Evolutionary conservation across 2,329 filamentous ascomycete species (phyloP).

Genomic region (Corinectria fuckeliana): DNA sequence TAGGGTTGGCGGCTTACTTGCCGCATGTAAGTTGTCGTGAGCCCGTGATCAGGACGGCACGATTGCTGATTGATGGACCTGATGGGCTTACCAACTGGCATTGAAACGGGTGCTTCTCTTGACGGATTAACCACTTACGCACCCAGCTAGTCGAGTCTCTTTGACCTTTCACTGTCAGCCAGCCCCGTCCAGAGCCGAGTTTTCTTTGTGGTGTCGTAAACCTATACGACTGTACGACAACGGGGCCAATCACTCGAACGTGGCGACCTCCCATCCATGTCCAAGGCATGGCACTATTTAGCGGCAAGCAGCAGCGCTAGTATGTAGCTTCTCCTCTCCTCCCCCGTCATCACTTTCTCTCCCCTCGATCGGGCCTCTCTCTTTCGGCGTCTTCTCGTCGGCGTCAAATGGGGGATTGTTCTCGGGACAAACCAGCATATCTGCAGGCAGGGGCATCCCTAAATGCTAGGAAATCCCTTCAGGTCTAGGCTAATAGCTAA

Average conservation of each 20-base stretch:
- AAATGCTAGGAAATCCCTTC: too few species aligned
- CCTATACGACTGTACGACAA: too few species aligned
- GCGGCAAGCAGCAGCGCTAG: conserved; percentile 25
- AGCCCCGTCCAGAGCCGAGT: background rate
- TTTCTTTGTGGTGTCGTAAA: background rate
- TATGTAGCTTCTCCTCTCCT: background rate
- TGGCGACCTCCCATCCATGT: conserved; percentile 6
- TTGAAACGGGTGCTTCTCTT: background rate
- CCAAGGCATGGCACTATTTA: conserved; percentile 27
- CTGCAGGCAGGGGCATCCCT: too few species aligned
- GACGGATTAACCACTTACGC: too few species aligned
- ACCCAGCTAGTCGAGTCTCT: background rate
- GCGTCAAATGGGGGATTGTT: background rate
- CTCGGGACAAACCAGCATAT: background rate
- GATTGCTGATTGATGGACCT: background rate
- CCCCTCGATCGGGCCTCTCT: too few species aligned
- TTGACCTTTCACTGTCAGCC: background rate
- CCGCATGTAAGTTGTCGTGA: background rate
- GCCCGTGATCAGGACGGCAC: background rate
- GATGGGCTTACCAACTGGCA: background rate
- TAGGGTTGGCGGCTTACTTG: conserved; percentile 11
- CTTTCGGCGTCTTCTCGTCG: background rate
- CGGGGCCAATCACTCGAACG: conserved; percentile 27
- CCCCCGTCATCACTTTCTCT: too few species aligned
- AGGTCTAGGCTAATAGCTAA: too few species aligned